Evolutionary conservation across 2,329 filamentous ascomycete genomes (phyloP), one percentile per base, ranked within the genome.

Genomic region (Verticillium alfalfae): DNA sequence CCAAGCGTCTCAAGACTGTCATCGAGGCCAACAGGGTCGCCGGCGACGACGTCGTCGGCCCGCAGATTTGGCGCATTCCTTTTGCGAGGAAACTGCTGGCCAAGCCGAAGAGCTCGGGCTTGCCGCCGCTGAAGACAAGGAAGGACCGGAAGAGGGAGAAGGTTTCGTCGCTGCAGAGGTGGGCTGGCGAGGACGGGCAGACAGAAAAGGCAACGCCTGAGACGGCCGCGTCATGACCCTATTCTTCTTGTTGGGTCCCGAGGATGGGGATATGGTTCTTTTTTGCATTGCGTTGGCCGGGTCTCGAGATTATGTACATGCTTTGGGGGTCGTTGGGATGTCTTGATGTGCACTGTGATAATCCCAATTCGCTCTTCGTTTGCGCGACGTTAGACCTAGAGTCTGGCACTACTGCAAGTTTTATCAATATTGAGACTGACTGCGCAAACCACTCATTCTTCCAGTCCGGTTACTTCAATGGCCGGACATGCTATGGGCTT

Each of bases 11-110:
- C n/a, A 39, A 45, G 63, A 63, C 57, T 5, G 63, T 62, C 15
- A 56, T 66, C 2, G 64, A 66, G 60, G 52, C 57, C 56, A 63
- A 57, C 12, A 39, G 60, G 31, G 22, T 56, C 31, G 45, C 61
- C 26, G 62, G 60, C 7, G 31, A 36, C 58, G 41, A 52, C n/a
- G 54, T 56, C 2, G 31, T 56, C n/a, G 64, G 64, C 18, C 64
- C 63, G 54, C 61, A 61, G 4, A 62, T 66, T 37, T 65, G 64
- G 63, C 54, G 63, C 39, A 65, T 66, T 1, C 64, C 63, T 26
- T 65, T 65, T 37, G 63, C 64, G 45, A 58, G 63, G 2, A 66
- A 65, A 41, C 31, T 66, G 52, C 60, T 66, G 34, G 64, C 63
- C 12, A 66, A 58, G 58, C 64, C 64, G 0, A 49, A 52, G 12